A percentile compares a stretch with the other conserved stretches of the same genome.
These are phyloP conservation scores for Talaromyces verruculosus DNA, from an alignment of 2,329 filamentous ascomycete species.

Conservation along the genomic window DNA sequence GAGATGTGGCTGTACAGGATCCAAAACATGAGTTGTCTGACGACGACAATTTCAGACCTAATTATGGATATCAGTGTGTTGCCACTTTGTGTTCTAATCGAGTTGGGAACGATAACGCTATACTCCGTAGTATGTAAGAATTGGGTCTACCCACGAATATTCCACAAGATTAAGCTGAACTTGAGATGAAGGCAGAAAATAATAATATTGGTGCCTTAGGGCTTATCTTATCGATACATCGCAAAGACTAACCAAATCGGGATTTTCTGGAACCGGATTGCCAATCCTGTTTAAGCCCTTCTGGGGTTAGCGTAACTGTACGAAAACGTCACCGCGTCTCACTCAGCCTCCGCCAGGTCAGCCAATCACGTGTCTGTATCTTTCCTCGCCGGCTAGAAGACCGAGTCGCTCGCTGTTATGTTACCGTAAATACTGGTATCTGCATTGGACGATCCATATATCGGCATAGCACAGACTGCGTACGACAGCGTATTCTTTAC, in stretches of 20 bases:
- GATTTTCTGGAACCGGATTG: neutral
- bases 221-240: neutral
- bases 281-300: neutral
- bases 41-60: neutral
- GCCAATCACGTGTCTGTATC: neutral
- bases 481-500: neutral
- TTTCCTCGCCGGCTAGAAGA: neutral
- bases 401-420: neutral
- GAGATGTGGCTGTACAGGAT: neutral
- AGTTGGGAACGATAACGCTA: neutral
- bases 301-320: neutral
- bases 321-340: neutral
- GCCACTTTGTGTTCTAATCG: neutral
- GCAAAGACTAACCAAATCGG: constrained; percentile 1
- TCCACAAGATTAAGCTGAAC: neutral
- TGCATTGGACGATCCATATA: neutral
- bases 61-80: neutral
- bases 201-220: neutral
- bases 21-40: neutral
- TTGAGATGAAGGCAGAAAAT: too few species aligned
- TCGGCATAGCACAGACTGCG: neutral
- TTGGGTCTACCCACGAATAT: too few species aligned
- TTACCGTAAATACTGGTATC: neutral
- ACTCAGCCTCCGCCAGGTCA: neutral
- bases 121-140: too few species aligned